Conservation (phyloP, 805 yeast genomes). For the Priceomyces castillae region DNA sequence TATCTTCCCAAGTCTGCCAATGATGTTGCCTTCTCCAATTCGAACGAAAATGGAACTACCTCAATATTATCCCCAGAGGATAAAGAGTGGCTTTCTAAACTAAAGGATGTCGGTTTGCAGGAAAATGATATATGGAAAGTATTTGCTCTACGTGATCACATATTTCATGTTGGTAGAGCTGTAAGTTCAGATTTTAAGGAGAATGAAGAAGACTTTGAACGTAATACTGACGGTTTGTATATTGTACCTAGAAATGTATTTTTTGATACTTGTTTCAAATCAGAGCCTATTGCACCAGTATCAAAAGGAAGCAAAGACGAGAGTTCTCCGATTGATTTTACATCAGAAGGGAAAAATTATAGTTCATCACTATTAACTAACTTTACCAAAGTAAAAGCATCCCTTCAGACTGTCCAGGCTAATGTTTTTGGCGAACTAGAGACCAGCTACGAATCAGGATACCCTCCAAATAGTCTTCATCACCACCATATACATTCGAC, state of each 20-base stretch:
- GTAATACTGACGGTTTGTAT: conserved; percentile 6
- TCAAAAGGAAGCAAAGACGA: conserved; percentile 1
- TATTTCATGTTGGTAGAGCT: conserved; percentile 52
- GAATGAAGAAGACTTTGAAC: conserved; percentile 5
- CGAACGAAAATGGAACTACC: conserved; percentile 4
- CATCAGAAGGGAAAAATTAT: conserved; percentile 18
- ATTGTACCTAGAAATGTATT: conserved; percentile 35
- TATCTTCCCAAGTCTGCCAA: conserved; percentile 22
- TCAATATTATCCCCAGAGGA: conserved; percentile 59
- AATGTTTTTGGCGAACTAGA: conserved; percentile 48
- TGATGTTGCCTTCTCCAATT: conserved; percentile 3
- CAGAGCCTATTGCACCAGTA: conserved; percentile 29
- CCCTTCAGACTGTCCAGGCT: conserved; percentile 40
- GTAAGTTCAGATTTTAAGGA: not conserved
- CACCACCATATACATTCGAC: conserved; percentile 16
- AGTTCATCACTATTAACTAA: conserved; percentile 30
- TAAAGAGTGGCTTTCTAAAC: conserved; percentile 66
- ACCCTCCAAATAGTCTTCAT: conserved; percentile 3
- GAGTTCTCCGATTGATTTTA: conserved; percentile 13
- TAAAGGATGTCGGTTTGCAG: conserved; percentile 69
- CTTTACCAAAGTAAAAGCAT: conserved; percentile 30
- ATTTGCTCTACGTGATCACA: conserved; percentile 64
- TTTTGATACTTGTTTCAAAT: conserved; percentile 35
- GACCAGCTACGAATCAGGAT: conserved; percentile 20
- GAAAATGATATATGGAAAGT: conserved; percentile 83